Evolutionary conservation across 164 flowering plant species (phyloP).

Genomic region (Brasenia schreberi): DNA sequence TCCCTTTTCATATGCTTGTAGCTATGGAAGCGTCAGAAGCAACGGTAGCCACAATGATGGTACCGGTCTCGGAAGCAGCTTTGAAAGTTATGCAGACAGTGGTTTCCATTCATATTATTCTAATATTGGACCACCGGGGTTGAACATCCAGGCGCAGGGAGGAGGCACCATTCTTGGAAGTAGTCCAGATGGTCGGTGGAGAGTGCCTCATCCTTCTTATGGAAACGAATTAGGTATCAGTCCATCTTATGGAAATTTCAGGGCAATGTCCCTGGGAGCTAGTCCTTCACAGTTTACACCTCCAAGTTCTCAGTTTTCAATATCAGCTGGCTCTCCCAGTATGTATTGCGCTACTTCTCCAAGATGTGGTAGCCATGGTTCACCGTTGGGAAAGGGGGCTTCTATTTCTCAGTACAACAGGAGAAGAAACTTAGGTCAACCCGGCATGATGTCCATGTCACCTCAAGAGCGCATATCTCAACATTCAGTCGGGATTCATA

Average conservation of each 20-base stretch:
- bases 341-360: conserved; percentile 86
- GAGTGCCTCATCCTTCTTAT: conserved; percentile 46
- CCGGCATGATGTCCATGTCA: conserved; percentile 29
- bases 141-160: conserved; percentile 49
- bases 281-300: conserved; percentile 97
- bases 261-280: conserved; percentile 78
- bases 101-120: conserved; percentile 67
- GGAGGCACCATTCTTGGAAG: conserved; percentile 56
- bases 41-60: conserved; percentile 82
- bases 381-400: conserved; percentile 74
- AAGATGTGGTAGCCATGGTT: conserved; percentile 67
- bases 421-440: conserved; percentile 60
- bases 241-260: conserved; percentile 65
- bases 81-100: conserved; percentile 84
- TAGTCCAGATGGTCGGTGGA: conserved; percentile 75
- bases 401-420: conserved; percentile 50
- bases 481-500: conserved; percentile 40
- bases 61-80: conserved; percentile 70
- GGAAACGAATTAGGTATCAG: conserved; percentile 76
- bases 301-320: conserved; percentile 55
- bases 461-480: conserved; percentile 42
- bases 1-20: conserved; percentile 54
- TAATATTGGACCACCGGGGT: conserved; percentile 68
- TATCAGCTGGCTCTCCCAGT: conserved; percentile 70
- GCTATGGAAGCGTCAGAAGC: conserved; percentile 95